These are phyloP conservation scores for Metschnikowia santaceciliae DNA, from an alignment of 805 yeast species.

Conservation along the genomic window DNA sequence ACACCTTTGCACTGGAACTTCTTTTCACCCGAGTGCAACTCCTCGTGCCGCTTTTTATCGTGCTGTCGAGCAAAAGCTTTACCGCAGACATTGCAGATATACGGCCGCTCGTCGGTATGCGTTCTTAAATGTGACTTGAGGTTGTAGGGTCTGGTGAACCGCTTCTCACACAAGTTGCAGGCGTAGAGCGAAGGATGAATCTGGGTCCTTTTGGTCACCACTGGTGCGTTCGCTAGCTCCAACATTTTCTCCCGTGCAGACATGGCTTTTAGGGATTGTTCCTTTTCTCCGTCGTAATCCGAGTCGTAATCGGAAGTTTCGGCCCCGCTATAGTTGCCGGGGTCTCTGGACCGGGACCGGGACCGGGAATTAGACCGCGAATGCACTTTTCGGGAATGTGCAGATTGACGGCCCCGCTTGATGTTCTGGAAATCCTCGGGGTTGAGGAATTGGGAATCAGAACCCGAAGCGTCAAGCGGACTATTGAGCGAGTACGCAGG, in stretches of 20 bases:
- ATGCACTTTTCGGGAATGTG: constrained; percentile 19
- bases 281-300: constrained; percentile 12
- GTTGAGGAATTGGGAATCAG: constrained; percentile 19
- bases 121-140: constrained; percentile 87
- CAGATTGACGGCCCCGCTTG: constrained; percentile 39
- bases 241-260: constrained; percentile 55
- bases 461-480: constrained; percentile 12
- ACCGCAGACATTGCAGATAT: constrained; percentile 67
- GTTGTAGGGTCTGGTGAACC: constrained; percentile 90
- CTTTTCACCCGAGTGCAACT: constrained; percentile 71
- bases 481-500: constrained; percentile 8
- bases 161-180: constrained; percentile 79
- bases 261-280: constrained; percentile 6
- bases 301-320: constrained; percentile 19
- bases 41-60: constrained; percentile 44
- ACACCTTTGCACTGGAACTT: constrained; percentile 67
- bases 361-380: constrained; percentile 23
- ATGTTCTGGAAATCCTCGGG: constrained; percentile 41
- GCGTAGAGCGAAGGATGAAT: constrained; percentile 72
- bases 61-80: constrained; percentile 62
- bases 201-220: constrained; percentile 52
- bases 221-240: constrained; percentile 60
- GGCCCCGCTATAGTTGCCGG: constrained; percentile 6
- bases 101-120: constrained; percentile 82
- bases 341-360: constrained; percentile 22